These are phyloP conservation scores for Aegilops sharonensis DNA, from an alignment of 176 grass and related monocot genomes.

Conservation along the genomic window DNA sequence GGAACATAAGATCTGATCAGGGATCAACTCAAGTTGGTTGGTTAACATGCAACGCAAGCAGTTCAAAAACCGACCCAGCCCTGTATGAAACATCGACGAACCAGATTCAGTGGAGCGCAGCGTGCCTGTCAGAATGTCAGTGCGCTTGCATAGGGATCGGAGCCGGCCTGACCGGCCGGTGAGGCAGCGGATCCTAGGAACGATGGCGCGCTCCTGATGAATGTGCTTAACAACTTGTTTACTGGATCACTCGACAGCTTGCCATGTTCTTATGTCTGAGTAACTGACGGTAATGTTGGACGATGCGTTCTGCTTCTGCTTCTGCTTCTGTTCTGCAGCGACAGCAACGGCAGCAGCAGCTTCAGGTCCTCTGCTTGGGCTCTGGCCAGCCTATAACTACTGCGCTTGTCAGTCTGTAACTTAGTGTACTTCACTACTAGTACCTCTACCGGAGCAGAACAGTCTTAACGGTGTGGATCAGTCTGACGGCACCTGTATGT, in stretches of 20 bases:
- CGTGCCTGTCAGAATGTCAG: neutral
- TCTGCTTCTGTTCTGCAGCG: neutral
- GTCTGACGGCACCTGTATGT: neutral
- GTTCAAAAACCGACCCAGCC: neutral
- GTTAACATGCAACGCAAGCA: neutral
- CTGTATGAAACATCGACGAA: neutral
- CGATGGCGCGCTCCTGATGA: neutral
- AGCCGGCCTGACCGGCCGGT: neutral
- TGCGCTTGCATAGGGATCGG: conserved; percentile 35
- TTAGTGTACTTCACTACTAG: too few species aligned
- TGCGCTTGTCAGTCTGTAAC: neutral
- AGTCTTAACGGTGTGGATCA: neutral
- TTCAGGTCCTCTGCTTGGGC: neutral
- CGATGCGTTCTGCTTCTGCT: too few species aligned
- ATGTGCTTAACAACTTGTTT: neutral
- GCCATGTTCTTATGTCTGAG: neutral
- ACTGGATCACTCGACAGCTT: neutral
- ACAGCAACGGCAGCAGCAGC: neutral
- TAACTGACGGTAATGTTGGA: neutral
- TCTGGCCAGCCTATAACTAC: neutral
- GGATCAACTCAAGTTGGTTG: neutral
- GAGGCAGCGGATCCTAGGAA: conserved; percentile 32
- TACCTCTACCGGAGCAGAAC: too few species aligned
- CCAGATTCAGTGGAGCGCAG: neutral
- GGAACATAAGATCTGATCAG: neutral